Percentiles rank a stretch among this genome's conserved stretches.
Conservation (phyloP, 306 rosid genomes). For the Fagus crenata region DNA sequence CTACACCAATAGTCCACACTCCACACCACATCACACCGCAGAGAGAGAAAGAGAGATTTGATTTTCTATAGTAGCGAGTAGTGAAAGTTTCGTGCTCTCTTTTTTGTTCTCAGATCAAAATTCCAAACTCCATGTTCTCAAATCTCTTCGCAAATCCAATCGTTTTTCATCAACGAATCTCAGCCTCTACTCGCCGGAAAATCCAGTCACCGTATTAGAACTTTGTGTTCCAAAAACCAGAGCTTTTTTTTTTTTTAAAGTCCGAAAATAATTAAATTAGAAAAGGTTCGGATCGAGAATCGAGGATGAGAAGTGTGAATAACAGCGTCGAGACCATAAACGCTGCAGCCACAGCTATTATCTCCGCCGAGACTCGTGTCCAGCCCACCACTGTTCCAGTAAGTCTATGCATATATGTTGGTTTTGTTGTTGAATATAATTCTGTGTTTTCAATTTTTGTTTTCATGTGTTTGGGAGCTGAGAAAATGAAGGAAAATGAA, state of each 20-base stretch:
- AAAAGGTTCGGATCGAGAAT: neutral
- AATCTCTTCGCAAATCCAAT: constrained; percentile 35
- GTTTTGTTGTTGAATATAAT: constrained; percentile 1
- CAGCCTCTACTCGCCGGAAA: constrained; percentile 30
- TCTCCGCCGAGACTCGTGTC: constrained; percentile 78
- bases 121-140: constrained; percentile 41
- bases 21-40: neutral
- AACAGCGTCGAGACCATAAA: constrained; percentile 78
- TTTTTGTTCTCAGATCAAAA: constrained; percentile 10
- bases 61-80: neutral
- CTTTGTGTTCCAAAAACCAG: neutral
- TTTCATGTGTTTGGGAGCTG: constrained; percentile 20
- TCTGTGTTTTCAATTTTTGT: neutral
- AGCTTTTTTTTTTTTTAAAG: neutral
- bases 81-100: neutral
- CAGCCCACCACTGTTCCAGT: constrained; percentile 72
- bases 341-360: constrained; percentile 95
- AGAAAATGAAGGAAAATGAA: neutral
- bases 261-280: neutral
- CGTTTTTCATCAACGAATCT: constrained; percentile 8
- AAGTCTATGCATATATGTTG: constrained; percentile 21
- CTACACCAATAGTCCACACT: too few relatives aligned
- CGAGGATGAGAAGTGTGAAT: constrained; percentile 54
- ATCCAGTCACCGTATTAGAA: neutral
- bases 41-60: neutral